Conservation (phyloP, 768 basidiomycete species). For the Leccinum ochraceum region DNA sequence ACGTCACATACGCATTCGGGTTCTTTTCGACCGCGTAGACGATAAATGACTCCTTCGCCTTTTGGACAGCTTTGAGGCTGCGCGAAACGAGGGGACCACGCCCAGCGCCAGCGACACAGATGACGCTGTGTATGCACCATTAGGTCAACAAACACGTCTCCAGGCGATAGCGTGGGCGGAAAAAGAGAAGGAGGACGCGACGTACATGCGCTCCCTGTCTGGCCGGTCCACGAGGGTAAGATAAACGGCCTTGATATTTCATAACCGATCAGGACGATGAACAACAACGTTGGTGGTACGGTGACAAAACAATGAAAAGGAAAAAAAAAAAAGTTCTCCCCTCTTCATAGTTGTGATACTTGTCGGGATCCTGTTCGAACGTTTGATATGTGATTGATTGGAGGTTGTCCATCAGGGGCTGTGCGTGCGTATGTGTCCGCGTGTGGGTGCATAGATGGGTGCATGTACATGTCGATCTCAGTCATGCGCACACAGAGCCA, state of each 20-base stretch:
- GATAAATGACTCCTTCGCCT: constrained; percentile 62
- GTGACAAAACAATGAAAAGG: constrained; percentile 2
- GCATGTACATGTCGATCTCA: neutral
- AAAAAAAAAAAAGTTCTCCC: constrained; percentile 36
- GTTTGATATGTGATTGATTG: constrained; percentile 96
- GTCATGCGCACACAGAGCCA: neutral
- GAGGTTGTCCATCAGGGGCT: constrained; percentile 98
- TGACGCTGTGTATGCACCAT: constrained; percentile 49
- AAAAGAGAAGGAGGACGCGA: constrained; percentile 32
- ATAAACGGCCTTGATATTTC: constrained; percentile 65
- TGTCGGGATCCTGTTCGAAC: constrained; percentile 97
- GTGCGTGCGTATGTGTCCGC: constrained; percentile 31
- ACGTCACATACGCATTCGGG: constrained; percentile 94
- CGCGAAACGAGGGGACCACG: constrained; percentile 91
- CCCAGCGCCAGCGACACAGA: constrained; percentile 94
- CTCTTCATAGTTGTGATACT: constrained; percentile 95
- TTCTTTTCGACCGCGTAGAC: constrained; percentile 93
- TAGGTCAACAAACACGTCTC: constrained; percentile 17
- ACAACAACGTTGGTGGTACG: constrained; percentile 8
- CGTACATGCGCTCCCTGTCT: constrained; percentile 57
- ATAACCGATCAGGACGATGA: neutral
- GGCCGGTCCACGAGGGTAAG: constrained; percentile 76
- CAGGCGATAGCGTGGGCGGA: neutral
- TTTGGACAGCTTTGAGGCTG: constrained; percentile 72
- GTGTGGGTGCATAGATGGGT: too few relatives aligned